Evolutionary conservation across 2,329 filamentous ascomycete genomes (phyloP), one percentile per base, ranked within the genome.

Genomic region (Colletotrichum sojae): DNA sequence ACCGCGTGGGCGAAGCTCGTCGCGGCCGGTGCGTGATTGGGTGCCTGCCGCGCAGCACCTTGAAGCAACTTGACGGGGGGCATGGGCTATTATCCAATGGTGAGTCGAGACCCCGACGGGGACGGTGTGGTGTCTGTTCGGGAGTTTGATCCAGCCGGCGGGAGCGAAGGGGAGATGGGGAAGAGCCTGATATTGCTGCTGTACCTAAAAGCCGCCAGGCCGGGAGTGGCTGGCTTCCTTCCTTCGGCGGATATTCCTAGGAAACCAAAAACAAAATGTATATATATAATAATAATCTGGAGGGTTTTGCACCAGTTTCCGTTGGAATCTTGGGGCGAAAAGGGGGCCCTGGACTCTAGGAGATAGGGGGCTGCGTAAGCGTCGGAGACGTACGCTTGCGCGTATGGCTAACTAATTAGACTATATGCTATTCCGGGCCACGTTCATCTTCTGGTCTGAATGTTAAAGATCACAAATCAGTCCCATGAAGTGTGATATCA

Each of bases 81-180:
- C 10, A 48, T 43, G 22, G 22, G 22, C 22, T 25, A 25, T 31
- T 45, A 13, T 45, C 48, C 45, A 48, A 54, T 39, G 59, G 59
- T 20, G 10, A n/a, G 15, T 15, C n/a, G 31, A 43, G 46, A 60
- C 31, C 51, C 57, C 57, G 46, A 60, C 57, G 57, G 46, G 46
- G 18, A 27, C 57, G 20, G 57, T 40, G 22, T 36, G n/a, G 31
- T 16, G 3, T 25, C 22, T 25, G 22, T 25, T 59, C 62, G 62
- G 62, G 20, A 54, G 12, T 45, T 40, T 61, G 49, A 22, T 66
- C 55, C 25, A 20, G 48, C 56, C 49, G 56, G 62, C 25, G 63
- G 56, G 39, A 20, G 16, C 10, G 36, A 13, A 15, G 46, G 40
- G 13, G 40, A 43, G 40, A 25, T 40, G n/a, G 46, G 25, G 25